These are phyloP conservation scores for Pichia kluyveri DNA, from an alignment of 805 yeast species.

Conservation along the genomic window DNA sequence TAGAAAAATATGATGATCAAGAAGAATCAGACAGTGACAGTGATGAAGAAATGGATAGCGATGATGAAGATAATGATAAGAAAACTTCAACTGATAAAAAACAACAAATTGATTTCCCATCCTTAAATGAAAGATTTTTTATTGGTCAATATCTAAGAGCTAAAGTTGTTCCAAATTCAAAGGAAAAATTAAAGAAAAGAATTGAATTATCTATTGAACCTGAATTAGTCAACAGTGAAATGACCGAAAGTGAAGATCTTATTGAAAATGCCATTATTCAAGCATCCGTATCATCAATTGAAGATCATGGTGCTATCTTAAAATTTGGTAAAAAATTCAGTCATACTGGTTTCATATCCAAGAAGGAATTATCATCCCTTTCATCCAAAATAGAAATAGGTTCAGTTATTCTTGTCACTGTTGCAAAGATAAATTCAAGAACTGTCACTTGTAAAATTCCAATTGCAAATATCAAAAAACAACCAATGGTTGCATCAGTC, in stretches of 20 bases:
- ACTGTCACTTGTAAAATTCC: slow-evolving; percentile 49
- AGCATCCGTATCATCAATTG: slow-evolving; percentile 67
- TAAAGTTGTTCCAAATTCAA: slow-evolving; percentile 45
- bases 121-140: slow-evolving; percentile 42
- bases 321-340: slow-evolving; percentile 51
- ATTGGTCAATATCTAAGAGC: slow-evolving; percentile 87
- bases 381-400: slow-evolving; percentile 34
- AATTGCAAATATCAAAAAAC: slow-evolving; percentile 34
- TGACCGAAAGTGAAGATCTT: slow-evolving; percentile 58
- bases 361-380: slow-evolving; percentile 42
- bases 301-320: slow-evolving; percentile 85
- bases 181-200: slow-evolving; percentile 41
- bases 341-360: slow-evolving; percentile 64
- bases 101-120: slow-evolving; percentile 34
- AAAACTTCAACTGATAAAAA: slow-evolving; percentile 19
- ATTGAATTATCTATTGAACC: slow-evolving; percentile 73
- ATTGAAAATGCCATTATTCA: slow-evolving; percentile 58
- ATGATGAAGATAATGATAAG: slow-evolving; percentile 17
- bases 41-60: slow-evolving; percentile 14
- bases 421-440: slow-evolving; percentile 45
- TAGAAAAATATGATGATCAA: slow-evolving; percentile 50
- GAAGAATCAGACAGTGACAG: slow-evolving; percentile 29
- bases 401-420: slow-evolving; percentile 56
- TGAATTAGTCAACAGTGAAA: slow-evolving; percentile 48
- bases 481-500: slow-evolving; percentile 43